Evolutionary conservation across 2,329 filamentous ascomycete species (phyloP).

Genomic region (Fusarium pininemorale): DNA sequence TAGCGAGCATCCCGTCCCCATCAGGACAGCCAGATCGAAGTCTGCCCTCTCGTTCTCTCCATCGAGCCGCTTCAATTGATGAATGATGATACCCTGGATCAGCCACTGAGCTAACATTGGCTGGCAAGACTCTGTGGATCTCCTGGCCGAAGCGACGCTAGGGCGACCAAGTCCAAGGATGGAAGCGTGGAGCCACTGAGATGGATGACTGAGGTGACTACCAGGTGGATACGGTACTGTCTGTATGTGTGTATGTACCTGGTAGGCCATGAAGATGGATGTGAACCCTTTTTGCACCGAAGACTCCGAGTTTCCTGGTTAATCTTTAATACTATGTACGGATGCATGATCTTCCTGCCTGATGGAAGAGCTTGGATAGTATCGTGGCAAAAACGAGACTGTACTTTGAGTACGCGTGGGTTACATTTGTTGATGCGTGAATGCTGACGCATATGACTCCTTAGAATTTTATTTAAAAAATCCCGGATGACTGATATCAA

Average conservation of each 20-base stretch:
- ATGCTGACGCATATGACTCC: not conserved
- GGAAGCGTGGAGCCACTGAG: slow-evolving; percentile 29
- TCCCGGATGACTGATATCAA: not conserved
- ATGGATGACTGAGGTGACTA: slow-evolving; percentile 3
- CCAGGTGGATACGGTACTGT: not conserved
- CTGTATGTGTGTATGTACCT: not conserved
- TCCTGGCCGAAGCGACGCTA: slow-evolving; percentile 25
- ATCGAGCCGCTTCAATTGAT: slow-evolving; percentile 24
- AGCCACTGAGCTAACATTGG: slow-evolving; percentile 31
- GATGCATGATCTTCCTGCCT: not conserved
- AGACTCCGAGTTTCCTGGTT: slow-evolving; percentile 18
- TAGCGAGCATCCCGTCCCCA: slow-evolving; percentile 11
- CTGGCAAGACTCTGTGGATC: slow-evolving; percentile 25
- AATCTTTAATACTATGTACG: not conserved
- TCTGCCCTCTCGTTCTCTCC: slow-evolving; percentile 21
- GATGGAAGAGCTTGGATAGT: not conserved
- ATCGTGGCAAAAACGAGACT: too few relatives aligned
- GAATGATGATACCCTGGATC: slow-evolving; percentile 19
- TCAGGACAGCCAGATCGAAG: slow-evolving; percentile 28
- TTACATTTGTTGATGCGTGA: not conserved
- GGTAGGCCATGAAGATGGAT: not conserved
- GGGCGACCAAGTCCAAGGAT: slow-evolving; percentile 19
- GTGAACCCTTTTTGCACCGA: slow-evolving; percentile 32
- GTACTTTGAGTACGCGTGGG: not conserved
- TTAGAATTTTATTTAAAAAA: not conserved